Evolutionary conservation across 805 yeast species (phyloP), one percentile per base, ranked within the genome.

Genomic region (Hyphopichia homilentoma): DNA sequence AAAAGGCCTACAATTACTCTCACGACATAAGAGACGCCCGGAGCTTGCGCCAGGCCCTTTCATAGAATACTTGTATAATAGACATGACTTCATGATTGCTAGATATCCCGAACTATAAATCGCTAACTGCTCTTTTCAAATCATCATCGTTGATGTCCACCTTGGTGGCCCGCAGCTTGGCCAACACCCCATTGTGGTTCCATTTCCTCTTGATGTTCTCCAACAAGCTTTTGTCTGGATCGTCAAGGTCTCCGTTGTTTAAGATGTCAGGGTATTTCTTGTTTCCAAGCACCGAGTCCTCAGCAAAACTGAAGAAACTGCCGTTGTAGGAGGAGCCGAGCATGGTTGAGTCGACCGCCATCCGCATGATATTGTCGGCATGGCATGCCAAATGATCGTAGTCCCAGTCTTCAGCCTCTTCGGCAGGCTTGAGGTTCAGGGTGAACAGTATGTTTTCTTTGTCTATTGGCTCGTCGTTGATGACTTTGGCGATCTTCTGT

Each of bases 321-420:
- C 56, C 53, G 35, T 60, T 59, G 29, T 57, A 61, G 6, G 66
- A 59, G 1, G 70, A 63, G 2, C 69, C 68, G 31, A 65, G 49
- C 67, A 66, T 60, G 3, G 73, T 67, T 17, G 73, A 60, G 38
- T 67, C 73, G 29, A 67, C 65, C 4, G 73, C 73, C 72, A 67
- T 66, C 15, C 68, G 49, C 57, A 67, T 51, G 34, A 67, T 67
- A 34, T 62, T 64, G 30, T 65, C 66, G 2, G 73, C 73, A 39
- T 67, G 73, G 33, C 71, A 67, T 5, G 73, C 73, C 37, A 67
- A 54, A 14, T 57, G 57, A 41, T 67, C 73, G 20, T 49, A 48
- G 29, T 52, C 57, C 2, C 59, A 47, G 12, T 43, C 50, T 19
- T 31, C 23, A 12, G 29, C 21, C 19, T 27, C 18, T 24, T 20